These are phyloP conservation scores for Pseudoneurospora amorphoporcata DNA, from an alignment of 495 filamentous ascomycete genomes.

Conservation along the genomic window DNA sequence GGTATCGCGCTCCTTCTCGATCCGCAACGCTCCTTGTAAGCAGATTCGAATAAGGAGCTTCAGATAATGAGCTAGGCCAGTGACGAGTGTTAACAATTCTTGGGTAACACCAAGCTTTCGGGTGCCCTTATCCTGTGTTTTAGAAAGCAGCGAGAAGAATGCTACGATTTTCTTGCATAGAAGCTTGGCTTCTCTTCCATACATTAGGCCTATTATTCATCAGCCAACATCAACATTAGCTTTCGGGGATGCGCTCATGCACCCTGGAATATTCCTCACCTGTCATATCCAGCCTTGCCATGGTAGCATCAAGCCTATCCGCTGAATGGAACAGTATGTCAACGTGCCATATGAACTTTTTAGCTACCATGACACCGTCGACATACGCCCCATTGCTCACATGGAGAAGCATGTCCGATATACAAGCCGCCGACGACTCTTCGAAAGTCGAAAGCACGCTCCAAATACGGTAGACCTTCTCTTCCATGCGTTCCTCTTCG, in stretches of 20 bases:
- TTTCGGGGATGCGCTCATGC: not conserved
- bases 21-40: constrained; percentile 81
- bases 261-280: constrained; percentile 37
- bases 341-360: constrained; percentile 91
- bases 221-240: constrained; percentile 5
- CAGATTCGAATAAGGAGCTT: constrained; percentile 97
- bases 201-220: constrained; percentile 57
- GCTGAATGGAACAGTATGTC: constrained; percentile 86
- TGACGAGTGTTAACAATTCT: constrained; percentile 88
- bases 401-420: constrained; percentile 98
- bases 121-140: constrained; percentile 82
- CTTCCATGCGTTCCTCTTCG: constrained; percentile 90
- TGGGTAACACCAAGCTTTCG: constrained; percentile 91
- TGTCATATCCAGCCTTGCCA: constrained; percentile 61
- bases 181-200: constrained; percentile 89
- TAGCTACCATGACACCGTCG: constrained; percentile 92
- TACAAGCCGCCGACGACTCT: constrained; percentile 94
- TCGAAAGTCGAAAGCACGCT: constrained; percentile 94
- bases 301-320: constrained; percentile 67
- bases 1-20: constrained; percentile 72
- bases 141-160: constrained; percentile 89
- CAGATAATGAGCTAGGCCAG: constrained; percentile 93
- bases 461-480: constrained; percentile 97
- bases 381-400: constrained; percentile 97
- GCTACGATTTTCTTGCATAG: constrained; percentile 99